Evolutionary conservation across 2,329 filamentous ascomycete genomes (phyloP).

Genomic region (Penicillium crustosum): DNA sequence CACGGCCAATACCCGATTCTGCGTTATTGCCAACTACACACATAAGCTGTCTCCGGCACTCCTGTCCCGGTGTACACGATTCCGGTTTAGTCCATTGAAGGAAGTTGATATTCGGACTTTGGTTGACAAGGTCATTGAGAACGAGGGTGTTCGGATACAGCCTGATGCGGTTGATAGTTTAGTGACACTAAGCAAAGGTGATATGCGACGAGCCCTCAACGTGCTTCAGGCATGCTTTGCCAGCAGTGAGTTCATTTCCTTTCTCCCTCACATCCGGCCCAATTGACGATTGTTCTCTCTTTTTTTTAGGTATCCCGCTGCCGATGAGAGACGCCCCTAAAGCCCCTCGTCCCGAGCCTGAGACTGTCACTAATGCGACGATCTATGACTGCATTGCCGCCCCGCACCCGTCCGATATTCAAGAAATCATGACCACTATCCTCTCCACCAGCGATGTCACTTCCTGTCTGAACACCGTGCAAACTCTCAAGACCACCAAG

Average conservation of each 20-base stretch:
- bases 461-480: slow-evolving; percentile 82
- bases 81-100: slow-evolving; percentile 91
- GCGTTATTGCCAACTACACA: slow-evolving; percentile 98
- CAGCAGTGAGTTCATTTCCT: slow-evolving; percentile 62
- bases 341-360: slow-evolving; percentile 62
- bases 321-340: slow-evolving; percentile 61
- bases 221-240: slow-evolving; percentile 96
- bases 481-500: slow-evolving; percentile 78
- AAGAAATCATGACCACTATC: slow-evolving; percentile 78
- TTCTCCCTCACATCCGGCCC: neutral
- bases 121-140: slow-evolving; percentile 84
- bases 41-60: slow-evolving; percentile 95
- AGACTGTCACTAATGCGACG: slow-evolving; percentile 83
- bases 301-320: slow-evolving; percentile 62
- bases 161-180: slow-evolving; percentile 78
- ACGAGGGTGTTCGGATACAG: slow-evolving; percentile 82
- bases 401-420: slow-evolving; percentile 84
- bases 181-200: slow-evolving; percentile 84
- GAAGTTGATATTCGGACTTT: slow-evolving; percentile 79
- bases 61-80: slow-evolving; percentile 88
- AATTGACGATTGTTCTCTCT: slow-evolving; percentile 9
- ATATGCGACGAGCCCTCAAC: slow-evolving; percentile 93
- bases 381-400: slow-evolving; percentile 98
- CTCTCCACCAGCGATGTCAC: slow-evolving; percentile 84
- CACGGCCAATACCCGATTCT: slow-evolving; percentile 95